Percentiles rank a stretch among this genome's conserved stretches.
Evolutionary conservation across 2,329 filamentous ascomycete species (phyloP).

Genomic region (Venturia asperata): DNA sequence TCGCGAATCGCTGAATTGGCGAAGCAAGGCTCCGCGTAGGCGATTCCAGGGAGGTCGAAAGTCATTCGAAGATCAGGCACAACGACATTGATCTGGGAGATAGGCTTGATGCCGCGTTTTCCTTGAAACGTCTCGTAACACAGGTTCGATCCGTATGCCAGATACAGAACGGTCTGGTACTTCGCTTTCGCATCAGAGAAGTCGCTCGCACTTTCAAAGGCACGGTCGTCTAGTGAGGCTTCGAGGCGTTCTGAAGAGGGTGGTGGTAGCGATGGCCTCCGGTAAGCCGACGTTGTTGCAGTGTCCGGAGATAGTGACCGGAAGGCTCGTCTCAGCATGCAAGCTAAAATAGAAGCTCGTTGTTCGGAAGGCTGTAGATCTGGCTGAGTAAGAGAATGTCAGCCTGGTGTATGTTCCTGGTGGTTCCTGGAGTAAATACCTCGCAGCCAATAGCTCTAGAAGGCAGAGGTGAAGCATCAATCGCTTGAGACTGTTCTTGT

Average conservation of each 20-base stretch:
- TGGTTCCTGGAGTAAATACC: background rate
- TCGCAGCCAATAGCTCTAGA: background rate
- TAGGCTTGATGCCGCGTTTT: slow-evolving; percentile 67
- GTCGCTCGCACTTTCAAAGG: background rate
- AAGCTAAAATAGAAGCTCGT: slow-evolving; percentile 3
- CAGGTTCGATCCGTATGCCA: slow-evolving; percentile 21
- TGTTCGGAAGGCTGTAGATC: background rate
- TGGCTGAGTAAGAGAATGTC: background rate
- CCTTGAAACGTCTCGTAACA: slow-evolving; percentile 55
- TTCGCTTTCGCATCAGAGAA: background rate
- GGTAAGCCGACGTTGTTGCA: background rate
- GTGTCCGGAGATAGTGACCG: background rate
- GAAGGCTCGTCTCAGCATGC: background rate
- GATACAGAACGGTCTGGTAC: slow-evolving; percentile 20
- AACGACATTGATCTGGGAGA: slow-evolving; percentile 74
- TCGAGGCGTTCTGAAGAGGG: slow-evolving; percentile 10
- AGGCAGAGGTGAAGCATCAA: background rate
- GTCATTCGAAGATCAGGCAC: slow-evolving; percentile 71
- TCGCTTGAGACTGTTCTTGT: background rate
- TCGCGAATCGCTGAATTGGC: slow-evolving; percentile 63
- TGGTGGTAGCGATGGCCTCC: background rate
- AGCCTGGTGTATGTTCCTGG: background rate
- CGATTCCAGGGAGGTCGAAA: slow-evolving; percentile 79
- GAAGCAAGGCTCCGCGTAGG: slow-evolving; percentile 88
- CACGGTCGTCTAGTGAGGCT: background rate